Conservation (phyloP, 148 eudicot genomes). For the Linanthus parryae region DNA sequence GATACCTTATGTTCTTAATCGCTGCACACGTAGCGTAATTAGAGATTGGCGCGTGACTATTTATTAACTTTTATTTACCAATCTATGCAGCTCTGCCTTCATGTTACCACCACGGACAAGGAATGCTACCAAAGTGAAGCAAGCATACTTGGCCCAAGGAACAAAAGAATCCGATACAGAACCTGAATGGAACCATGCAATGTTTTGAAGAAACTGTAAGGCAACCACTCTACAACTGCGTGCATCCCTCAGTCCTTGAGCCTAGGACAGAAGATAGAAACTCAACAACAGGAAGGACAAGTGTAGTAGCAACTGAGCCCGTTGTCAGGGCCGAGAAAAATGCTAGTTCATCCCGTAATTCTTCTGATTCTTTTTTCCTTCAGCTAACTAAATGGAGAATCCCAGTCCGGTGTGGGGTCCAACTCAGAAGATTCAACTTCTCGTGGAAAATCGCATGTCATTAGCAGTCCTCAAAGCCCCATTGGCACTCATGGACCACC, state of each 20-base stretch:
- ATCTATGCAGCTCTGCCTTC: slow-evolving; percentile 53
- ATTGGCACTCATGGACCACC: no score
- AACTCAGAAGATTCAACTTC: slow-evolving; percentile 34
- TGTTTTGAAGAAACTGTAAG: slow-evolving; percentile 9
- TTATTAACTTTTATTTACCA: background rate
- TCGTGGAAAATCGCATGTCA: slow-evolving; percentile 9
- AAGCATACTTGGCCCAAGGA: slow-evolving; percentile 24
- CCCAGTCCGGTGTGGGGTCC: slow-evolving; percentile 33
- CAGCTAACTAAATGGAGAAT: slow-evolving; percentile 23
- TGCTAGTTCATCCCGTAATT: slow-evolving; percentile 38
- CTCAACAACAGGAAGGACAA: slow-evolving; percentile 2
- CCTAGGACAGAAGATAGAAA: slow-evolving; percentile 10
- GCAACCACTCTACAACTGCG: slow-evolving; percentile 12
- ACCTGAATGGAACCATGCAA: slow-evolving; percentile 17
- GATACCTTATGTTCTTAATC: slow-evolving; percentile 18
- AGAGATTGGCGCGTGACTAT: background rate
- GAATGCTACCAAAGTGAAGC: slow-evolving; percentile 13
- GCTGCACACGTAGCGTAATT: background rate
- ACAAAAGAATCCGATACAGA: slow-evolving; percentile 25
- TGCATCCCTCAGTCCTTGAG: slow-evolving; percentile 7
- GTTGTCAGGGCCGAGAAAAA: slow-evolving; percentile 18
- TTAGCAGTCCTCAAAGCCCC: no score
- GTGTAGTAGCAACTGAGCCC: slow-evolving; percentile 12
- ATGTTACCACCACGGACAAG: slow-evolving; percentile 24
- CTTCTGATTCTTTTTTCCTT: slow-evolving; percentile 26